These are phyloP conservation scores for Aspergillus sojae DNA, from an alignment of 2,329 filamentous ascomycete species.

Conservation along the genomic window DNA sequence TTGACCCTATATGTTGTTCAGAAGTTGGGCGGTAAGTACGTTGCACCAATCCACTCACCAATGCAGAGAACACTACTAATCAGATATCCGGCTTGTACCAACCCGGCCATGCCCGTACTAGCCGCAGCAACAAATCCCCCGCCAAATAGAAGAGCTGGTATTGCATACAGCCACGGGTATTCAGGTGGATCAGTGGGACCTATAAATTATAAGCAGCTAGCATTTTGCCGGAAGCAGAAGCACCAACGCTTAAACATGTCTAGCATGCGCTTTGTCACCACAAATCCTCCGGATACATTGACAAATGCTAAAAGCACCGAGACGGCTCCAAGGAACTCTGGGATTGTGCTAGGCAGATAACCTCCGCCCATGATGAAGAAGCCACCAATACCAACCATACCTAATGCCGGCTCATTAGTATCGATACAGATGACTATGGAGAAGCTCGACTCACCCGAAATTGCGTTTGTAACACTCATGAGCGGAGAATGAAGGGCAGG, in stretches of 20 bases:
- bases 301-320: constrained; percentile 86
- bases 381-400: constrained; percentile 85
- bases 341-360: constrained; percentile 74
- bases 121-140: constrained; percentile 80
- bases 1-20: constrained; percentile 51
- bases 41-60: constrained; percentile 40
- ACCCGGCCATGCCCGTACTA: constrained; percentile 76
- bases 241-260: constrained; percentile 79
- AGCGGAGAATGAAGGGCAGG: constrained; percentile 84
- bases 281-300: constrained; percentile 85
- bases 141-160: constrained; percentile 76
- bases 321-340: constrained; percentile 74
- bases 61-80: constrained; percentile 85
- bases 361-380: constrained; percentile 88
- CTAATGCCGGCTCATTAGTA: constrained; percentile 35
- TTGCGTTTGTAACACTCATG: constrained; percentile 93
- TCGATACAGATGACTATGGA: neutral
- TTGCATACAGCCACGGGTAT: constrained; percentile 82
- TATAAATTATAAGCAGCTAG: constrained; percentile 33
- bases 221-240: neutral
- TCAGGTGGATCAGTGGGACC: constrained; percentile 82
- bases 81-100: constrained; percentile 86
- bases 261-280: constrained; percentile 90
- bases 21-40: neutral
- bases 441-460: constrained; percentile 62